Conservation (phyloP, 2,329 filamentous ascomycete genomes). For the Aspergillus sp. region DNA sequence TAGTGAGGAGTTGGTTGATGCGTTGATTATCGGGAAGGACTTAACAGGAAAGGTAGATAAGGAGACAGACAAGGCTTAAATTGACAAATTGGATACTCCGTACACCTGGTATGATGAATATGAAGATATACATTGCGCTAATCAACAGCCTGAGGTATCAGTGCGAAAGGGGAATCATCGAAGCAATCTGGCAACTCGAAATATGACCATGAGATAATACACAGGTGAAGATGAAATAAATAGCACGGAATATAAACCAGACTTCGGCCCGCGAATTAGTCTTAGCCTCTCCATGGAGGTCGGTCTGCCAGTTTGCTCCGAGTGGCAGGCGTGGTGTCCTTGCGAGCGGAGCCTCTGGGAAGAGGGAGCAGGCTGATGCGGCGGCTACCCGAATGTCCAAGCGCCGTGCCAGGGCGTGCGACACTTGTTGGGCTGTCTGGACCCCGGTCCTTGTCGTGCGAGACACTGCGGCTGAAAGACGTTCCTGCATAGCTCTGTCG, state of each 20-base stretch:
- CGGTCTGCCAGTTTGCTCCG: constrained; percentile 35
- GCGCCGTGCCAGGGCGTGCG: constrained; percentile 42
- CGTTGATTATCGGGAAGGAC: constrained; percentile 43
- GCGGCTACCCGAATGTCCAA: constrained; percentile 44
- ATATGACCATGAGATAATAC: constrained; percentile 18
- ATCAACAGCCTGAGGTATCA: constrained; percentile 14
- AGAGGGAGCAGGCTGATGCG: constrained; percentile 48
- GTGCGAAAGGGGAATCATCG: constrained; percentile 20
- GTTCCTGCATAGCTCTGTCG: constrained; percentile 45
- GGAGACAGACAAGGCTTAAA: neutral
- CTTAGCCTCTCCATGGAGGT: constrained; percentile 42
- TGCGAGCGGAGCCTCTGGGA: constrained; percentile 35
- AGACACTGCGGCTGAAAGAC: constrained; percentile 36
- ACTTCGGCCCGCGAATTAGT: constrained; percentile 23
- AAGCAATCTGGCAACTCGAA: constrained; percentile 14
- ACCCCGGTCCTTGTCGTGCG: constrained; percentile 25
- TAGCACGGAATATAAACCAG: constrained; percentile 15
- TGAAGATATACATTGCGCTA: constrained; percentile 16
- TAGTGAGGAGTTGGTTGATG: constrained; percentile 44
- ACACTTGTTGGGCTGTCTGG: constrained; percentile 35
- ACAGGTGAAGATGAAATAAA: constrained; percentile 11
- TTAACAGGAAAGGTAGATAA: constrained; percentile 18
- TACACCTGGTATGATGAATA: constrained; percentile 1
- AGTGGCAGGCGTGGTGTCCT: constrained; percentile 32
- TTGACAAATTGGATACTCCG: constrained; percentile 10